Evolutionary conservation across 108 stramenopile genomes (phyloP).

Genomic region (Fragilaria radians): DNA sequence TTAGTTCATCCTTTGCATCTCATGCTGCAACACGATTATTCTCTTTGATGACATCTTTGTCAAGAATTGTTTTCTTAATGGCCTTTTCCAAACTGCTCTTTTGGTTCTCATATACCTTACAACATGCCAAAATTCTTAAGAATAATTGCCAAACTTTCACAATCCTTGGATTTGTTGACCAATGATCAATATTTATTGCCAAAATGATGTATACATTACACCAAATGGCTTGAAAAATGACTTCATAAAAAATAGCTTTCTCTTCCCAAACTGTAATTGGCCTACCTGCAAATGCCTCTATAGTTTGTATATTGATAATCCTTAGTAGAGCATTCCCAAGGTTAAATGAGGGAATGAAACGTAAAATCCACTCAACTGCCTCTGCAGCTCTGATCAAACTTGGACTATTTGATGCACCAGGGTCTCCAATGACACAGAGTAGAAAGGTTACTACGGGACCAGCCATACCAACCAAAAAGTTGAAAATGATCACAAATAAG

Average conservation of each 20-base stretch:
- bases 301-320: conserved; percentile 9
- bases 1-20: conserved; percentile 35
- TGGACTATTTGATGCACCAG: not conserved
- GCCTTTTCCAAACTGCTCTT: not conserved
- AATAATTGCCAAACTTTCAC: not conserved
- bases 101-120: not conserved
- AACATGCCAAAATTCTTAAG: not conserved
- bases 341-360: not conserved
- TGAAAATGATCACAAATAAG: conserved; percentile 67
- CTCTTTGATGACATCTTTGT: conserved; percentile 64
- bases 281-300: conserved; percentile 20
- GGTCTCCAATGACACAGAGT: conserved; percentile 17
- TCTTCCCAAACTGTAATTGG: conserved; percentile 34
- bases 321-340: not conserved
- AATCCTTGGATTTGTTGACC: conserved; percentile 26
- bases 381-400: conserved; percentile 23
- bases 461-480: conserved; percentile 72
- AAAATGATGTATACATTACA: conserved; percentile 43
- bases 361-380: conserved; percentile 28
- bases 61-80: conserved; percentile 9
- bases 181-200: conserved; percentile 53
- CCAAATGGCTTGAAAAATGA: conserved; percentile 34
- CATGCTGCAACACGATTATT: conserved; percentile 38
- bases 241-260: conserved; percentile 25
- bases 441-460: conserved; percentile 24